These are phyloP conservation scores for Leccinum broughii DNA, from an alignment of 768 basidiomycete species.

Conservation along the genomic window DNA sequence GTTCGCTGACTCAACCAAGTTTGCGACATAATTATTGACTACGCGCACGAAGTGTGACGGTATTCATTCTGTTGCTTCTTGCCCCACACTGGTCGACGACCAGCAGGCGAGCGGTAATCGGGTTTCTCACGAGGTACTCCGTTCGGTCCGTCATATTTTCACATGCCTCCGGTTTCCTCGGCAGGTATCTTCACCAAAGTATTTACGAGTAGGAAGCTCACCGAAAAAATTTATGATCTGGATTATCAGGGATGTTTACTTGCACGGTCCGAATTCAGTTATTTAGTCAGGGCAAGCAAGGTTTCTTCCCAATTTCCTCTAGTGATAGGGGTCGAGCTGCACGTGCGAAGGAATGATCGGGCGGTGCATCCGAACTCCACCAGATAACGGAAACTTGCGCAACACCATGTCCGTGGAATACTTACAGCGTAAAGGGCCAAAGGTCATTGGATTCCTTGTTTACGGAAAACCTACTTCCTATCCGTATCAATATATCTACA, in stretches of 20 bases:
- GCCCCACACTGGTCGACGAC: not conserved
- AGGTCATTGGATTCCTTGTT: not conserved
- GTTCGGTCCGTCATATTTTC: not conserved
- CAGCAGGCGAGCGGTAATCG: not conserved
- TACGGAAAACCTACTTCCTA: not conserved
- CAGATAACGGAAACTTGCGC: not conserved
- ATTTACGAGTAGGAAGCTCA: not conserved
- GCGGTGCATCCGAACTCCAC: not conserved
- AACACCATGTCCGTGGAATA: not conserved
- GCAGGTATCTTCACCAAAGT: not conserved
- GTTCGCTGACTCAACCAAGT: not conserved
- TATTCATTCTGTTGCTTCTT: not conserved
- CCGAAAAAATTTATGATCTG: not conserved
- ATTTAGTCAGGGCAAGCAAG: constrained; percentile 8
- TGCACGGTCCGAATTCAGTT: not conserved
- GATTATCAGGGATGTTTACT: not conserved
- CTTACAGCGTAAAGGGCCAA: not conserved
- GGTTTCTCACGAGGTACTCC: not conserved
- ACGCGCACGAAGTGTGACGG: not conserved
- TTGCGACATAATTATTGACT: not conserved
- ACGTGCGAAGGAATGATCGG: not conserved
- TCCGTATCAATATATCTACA: not conserved
- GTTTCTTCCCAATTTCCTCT: constrained; percentile 1
- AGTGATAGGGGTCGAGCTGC: not conserved
- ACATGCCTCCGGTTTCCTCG: not conserved